Base-by-base conservation (phyloP, 2,329 filamentous ascomycete genomes). In the Fusarium caatingaense region DNA sequence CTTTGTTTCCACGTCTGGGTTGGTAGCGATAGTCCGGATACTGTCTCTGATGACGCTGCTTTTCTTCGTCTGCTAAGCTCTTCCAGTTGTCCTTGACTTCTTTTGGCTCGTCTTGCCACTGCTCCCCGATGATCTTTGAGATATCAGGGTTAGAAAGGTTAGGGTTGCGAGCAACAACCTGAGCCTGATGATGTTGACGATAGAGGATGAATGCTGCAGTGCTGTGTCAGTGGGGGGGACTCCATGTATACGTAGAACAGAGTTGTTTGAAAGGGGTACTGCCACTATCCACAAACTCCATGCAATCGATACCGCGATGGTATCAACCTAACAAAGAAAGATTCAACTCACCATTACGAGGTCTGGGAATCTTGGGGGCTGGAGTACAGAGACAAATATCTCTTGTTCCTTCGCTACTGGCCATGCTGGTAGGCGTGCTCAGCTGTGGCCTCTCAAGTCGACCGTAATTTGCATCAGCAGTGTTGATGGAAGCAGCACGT, bases 21-120 rank as follows among this genome's bases (percentile, higher is more conserved):
- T 97, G 93, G 78, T 98, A 99, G 68, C 94, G 90, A 81, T 99
- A 99, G 71, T 93, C 92, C 4, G 96, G 96, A 78, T 98, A 97
- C 81, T 94, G 92, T 69, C 91, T 90, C 76, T 93, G 91, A 79
- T 99, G 96, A 20, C 92, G 91, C 66, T 89, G 85, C 83, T 98
- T 98, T 80, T 98, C 96, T 81, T 97, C 92, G 82, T 97, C 93
- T 64, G 96, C 96, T 60, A 97, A 87, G 65, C 87, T 86, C 80
- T 96, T 97, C 96, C 96, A 99, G 78, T 91, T 87, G 69, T 90
- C 88, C 81, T 97, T 97, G 60, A 90, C 86, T 56, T 92, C 88
- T 25, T 91, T 86, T 6, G 89, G 82, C 76, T 97, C 90, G 59
- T 89, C 87, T 76, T 91, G 90, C 96, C 96, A 99, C 87, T 94